Conservation (phyloP, 805 yeast genomes). For the Yarrowia bubula region DNA sequence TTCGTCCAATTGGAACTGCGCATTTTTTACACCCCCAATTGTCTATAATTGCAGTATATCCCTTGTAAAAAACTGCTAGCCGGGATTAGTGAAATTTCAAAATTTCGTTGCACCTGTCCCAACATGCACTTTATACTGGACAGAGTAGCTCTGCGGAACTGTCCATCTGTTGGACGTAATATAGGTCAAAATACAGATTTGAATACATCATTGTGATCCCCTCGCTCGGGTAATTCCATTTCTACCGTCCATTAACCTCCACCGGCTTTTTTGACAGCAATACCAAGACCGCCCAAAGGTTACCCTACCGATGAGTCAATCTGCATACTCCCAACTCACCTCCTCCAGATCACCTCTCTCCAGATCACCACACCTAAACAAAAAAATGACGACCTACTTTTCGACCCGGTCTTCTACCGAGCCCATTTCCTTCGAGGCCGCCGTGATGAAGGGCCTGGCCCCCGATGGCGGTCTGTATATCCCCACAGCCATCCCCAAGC, state of each 20-base stretch:
- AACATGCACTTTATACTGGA: not conserved
- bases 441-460: slow-evolving; percentile 70
- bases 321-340: not conserved
- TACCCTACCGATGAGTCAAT: slow-evolving; percentile 26
- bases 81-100: too few species aligned
- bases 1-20: not conserved
- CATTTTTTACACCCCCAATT: not conserved
- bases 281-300: too few species aligned
- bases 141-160: not conserved
- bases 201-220: not conserved
- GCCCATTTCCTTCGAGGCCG: slow-evolving; percentile 38
- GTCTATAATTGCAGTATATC: too few species aligned
- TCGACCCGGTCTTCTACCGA: slow-evolving; percentile 43
- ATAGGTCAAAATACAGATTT: too few species aligned
- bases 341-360: not conserved
- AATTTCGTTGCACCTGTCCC: slow-evolving; percentile 2
- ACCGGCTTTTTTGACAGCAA: not conserved
- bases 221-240: not conserved
- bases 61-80: too few species aligned
- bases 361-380: not conserved
- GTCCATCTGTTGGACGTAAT: too few species aligned
- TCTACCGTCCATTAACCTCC: not conserved
- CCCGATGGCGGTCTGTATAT: slow-evolving; percentile 94
- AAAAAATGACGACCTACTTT: slow-evolving; percentile 35
- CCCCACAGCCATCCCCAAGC: slow-evolving; percentile 76